phyloP scores from a whole-genome alignment of 2,329 filamentous ascomycete genomes.

The Simplicillium sp. region DNA sequence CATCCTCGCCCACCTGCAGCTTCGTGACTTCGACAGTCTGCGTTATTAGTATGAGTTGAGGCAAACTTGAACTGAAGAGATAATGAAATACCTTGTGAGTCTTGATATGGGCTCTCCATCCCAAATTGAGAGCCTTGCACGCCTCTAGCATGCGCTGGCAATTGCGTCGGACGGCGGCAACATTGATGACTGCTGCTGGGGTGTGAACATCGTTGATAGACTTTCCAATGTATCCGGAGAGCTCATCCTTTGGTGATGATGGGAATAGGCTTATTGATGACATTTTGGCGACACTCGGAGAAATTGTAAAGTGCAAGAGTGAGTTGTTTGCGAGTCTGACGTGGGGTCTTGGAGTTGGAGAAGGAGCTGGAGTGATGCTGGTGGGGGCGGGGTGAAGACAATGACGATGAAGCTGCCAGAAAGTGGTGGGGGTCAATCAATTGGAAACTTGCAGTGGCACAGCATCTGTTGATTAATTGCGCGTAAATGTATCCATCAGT shows the following conservation, averaged over 20 bases:
- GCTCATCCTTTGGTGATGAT: slow-evolving; percentile 12
- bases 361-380: too few relatives aligned
- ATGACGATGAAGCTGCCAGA: too few relatives aligned
- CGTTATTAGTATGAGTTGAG: not conserved
- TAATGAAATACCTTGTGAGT: slow-evolving; percentile 59
- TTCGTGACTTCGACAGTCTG: slow-evolving; percentile 57
- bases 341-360: not conserved
- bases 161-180: slow-evolving; percentile 55
- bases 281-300: slow-evolving; percentile 6
- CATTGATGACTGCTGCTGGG: slow-evolving; percentile 60
- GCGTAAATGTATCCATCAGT: too few relatives aligned
- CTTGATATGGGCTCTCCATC: slow-evolving; percentile 72
- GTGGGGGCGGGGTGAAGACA: too few relatives aligned
- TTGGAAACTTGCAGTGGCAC: too few relatives aligned
- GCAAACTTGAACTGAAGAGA: not conserved
- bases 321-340: not conserved
- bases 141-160: slow-evolving; percentile 64
- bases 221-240: slow-evolving; percentile 38
- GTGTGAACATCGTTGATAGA: slow-evolving; percentile 50
- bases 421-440: too few relatives aligned
- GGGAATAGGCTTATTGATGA: slow-evolving; percentile 13
- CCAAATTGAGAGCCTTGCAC: slow-evolving; percentile 45
- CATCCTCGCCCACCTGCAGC: slow-evolving; percentile 56
- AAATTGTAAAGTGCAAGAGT: not conserved
- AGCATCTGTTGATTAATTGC: too few relatives aligned